A percentile compares a stretch with the other conserved stretches of the same genome.
phyloP scores from a whole-genome alignment of 1,284 basidiomycete species.

The Boletus sp. region DNA sequence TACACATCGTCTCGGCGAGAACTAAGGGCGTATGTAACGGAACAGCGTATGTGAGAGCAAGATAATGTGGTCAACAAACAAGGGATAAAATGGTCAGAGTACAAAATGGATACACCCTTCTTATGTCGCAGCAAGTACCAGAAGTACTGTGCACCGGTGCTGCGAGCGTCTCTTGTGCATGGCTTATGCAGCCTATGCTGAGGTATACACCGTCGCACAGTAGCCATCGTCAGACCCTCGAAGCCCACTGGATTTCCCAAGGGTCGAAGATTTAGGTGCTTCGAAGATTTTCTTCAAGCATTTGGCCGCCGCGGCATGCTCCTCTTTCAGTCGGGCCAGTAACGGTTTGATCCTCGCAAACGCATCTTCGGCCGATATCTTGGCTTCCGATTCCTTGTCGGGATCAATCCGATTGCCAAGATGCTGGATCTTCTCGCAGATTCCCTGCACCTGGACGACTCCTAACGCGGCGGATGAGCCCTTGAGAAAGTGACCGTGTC shows the following conservation, averaged over 20 bases:
- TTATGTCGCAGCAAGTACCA: conserved; percentile 21
- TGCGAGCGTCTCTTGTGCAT: conserved; percentile 12
- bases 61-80: conserved; percentile 16
- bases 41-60: conserved; percentile 15
- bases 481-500: conserved; percentile 90
- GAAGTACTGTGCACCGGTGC: conserved; percentile 15
- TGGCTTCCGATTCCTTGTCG: conserved; percentile 41
- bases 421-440: conserved; percentile 89
- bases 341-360: conserved; percentile 59
- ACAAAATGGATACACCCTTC: conserved; percentile 27
- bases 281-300: conserved; percentile 53
- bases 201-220: conserved; percentile 15
- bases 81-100: conserved; percentile 20
- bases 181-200: conserved; percentile 4
- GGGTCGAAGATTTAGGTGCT: conserved; percentile 4
- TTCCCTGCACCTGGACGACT: conserved; percentile 73
- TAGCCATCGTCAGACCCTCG: conserved; percentile 5
- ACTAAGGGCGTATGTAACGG: conserved; percentile 24
- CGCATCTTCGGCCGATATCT: conserved; percentile 58
- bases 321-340: conserved; percentile 52
- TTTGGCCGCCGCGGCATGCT: conserved; percentile 55
- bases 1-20: conserved; percentile 21
- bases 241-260: background rate
- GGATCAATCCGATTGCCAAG: conserved; percentile 64
- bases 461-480: conserved; percentile 92